Evolutionary conservation across 805 yeast species (phyloP), one percentile per base, ranked within the genome.

Genomic region (Candida montana): DNA sequence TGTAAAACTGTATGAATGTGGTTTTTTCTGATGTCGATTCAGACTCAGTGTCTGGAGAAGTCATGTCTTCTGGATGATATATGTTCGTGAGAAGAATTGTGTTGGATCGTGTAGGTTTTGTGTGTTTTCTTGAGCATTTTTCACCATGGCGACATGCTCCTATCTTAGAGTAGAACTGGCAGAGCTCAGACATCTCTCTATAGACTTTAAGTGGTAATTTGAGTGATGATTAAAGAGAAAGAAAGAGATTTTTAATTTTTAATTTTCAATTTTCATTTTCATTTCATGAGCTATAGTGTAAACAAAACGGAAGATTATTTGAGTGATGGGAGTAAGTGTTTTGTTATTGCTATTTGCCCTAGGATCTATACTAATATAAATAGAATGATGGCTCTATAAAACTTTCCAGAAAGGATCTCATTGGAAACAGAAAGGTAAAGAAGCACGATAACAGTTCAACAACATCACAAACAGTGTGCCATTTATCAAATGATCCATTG

Each of bases 101-200:
- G 41, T 70, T 67, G 1, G 95, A 83, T 31, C 67, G 61, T 7
- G 67, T 60, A 2, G 96, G 96, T 51, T 74, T 74, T 17, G 74
- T 68, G 59, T 89, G 90, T 42, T 72, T 72, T 53, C 91, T 69
- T 8, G 88, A 79, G 54, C 98, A 90, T 52, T 81, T 82, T 44
- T 81, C 89, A 1, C 96, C 96, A 59, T 90, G 96, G 45, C 96
- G 71, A 55, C 98, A 90, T 0, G 96, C 95, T 1, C 98, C 98
- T 24, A 88, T 85, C 58, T 83, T 86, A 47, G 73, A 69, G 57
- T 80, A 88, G 57, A 89, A 89, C 30, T 77, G 67, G 49, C 82
- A 75, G 28, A 17, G 12, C 29, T 54, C 57, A 11, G 57, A 47
- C 52, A 52, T 47, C 13, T 8, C 13, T 8, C n/a, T 9, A 11